phyloP scores from a whole-genome alignment of 2,329 filamentous ascomycete genomes.

The Colletotrichum scovillei region DNA sequence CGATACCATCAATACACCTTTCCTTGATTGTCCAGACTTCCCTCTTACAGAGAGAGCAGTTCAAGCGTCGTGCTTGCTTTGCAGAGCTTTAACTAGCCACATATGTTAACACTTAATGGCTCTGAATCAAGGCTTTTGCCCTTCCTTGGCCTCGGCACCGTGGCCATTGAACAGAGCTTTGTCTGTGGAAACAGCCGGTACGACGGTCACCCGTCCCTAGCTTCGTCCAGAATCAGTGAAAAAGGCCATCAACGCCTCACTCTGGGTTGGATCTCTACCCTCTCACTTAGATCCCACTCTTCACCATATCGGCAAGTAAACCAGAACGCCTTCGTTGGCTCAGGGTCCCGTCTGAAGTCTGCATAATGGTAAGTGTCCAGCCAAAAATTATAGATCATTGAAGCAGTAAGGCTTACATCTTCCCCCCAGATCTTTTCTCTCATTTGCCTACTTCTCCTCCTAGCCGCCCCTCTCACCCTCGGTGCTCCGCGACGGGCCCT shows the following conservation, averaged over 20 bases:
- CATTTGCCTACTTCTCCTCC: background rate
- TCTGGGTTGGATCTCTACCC: no score
- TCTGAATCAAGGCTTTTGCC: background rate
- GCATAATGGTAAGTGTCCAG: background rate
- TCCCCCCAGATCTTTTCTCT: background rate
- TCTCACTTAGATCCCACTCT: background rate
- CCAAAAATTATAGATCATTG: no score
- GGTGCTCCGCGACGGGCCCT: background rate
- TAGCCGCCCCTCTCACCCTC: background rate
- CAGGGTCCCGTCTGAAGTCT: background rate
- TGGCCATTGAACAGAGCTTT: background rate
- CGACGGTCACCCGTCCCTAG: background rate
- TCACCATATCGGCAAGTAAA: no score
- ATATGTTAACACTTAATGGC: accelerated
- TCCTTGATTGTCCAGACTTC: background rate
- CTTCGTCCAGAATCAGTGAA: background rate
- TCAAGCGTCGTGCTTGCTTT: no score
- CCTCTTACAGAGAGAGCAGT: no score
- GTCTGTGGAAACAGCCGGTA: no score
- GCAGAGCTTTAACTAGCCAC: background rate
- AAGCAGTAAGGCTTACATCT: background rate
- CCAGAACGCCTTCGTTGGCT: background rate
- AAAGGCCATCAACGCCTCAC: no score
- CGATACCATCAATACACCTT: conserved; percentile 12
- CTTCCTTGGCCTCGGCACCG: background rate